Evolutionary conservation across 2,329 filamentous ascomycete genomes (phyloP).

Genomic region (Lachnellula occidentalis): DNA sequence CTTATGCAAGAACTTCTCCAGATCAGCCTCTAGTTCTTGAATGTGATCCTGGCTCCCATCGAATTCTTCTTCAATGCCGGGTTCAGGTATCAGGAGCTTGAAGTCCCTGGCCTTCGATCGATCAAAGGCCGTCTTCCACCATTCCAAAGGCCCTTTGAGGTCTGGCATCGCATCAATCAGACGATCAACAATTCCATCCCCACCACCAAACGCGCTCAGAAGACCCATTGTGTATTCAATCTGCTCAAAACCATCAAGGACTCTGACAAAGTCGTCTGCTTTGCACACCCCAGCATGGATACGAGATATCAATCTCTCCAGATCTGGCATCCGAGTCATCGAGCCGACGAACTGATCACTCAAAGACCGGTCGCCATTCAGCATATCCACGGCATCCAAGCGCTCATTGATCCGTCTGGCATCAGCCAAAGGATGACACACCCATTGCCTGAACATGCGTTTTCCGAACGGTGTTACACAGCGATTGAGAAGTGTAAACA

Average conservation of each 20-base stretch:
- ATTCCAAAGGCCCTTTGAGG: slow-evolving; percentile 65
- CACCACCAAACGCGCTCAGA: slow-evolving; percentile 66
- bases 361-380: slow-evolving; percentile 76
- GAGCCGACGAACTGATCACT: slow-evolving; percentile 86
- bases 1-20: slow-evolving; percentile 65
- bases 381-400: slow-evolving; percentile 85
- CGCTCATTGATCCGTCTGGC: slow-evolving; percentile 85
- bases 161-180: slow-evolving; percentile 84
- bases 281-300: slow-evolving; percentile 90
- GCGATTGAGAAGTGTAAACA: slow-evolving; percentile 86
- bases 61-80: slow-evolving; percentile 86
- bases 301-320: slow-evolving; percentile 89
- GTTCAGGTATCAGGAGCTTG: slow-evolving; percentile 77
- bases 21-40: slow-evolving; percentile 65
- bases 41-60: slow-evolving; percentile 76
- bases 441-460: slow-evolving; percentile 91
- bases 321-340: slow-evolving; percentile 84
- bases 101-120: slow-evolving; percentile 70
- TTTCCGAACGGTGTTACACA: slow-evolving; percentile 98
- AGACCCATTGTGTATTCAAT: slow-evolving; percentile 91
- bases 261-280: slow-evolving; percentile 85
- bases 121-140: slow-evolving; percentile 92
- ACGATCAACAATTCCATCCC: slow-evolving; percentile 76
- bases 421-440: slow-evolving; percentile 90
- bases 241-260: slow-evolving; percentile 94